A percentile compares a stretch with the other conserved stretches of the same genome.
phyloP scores from a whole-genome alignment of 495 filamentous ascomycete genomes.

The Coniosporium apollinis region DNA sequence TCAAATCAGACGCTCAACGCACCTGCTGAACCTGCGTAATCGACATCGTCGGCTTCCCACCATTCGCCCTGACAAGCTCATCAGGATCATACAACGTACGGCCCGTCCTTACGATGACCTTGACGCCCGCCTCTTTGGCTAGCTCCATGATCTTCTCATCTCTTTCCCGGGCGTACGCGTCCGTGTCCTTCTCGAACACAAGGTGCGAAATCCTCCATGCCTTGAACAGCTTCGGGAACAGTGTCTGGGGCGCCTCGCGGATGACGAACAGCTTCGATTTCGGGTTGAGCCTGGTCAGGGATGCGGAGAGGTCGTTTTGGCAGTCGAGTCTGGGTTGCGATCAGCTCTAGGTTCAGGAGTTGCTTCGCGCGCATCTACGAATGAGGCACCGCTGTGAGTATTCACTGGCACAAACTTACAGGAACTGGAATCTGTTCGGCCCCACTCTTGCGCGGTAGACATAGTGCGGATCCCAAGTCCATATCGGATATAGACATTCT shows the following conservation, averaged over 20 bases:
- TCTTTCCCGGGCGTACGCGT: conserved; percentile 45
- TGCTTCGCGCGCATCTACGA: too few species aligned
- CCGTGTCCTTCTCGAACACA: conserved; percentile 59
- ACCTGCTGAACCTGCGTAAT: conserved; percentile 42
- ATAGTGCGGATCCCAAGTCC: conserved; percentile 61
- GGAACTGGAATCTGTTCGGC: conserved; percentile 48
- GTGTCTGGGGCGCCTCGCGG: conserved; percentile 47
- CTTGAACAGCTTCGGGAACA: conserved; percentile 50
- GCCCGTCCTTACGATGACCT: conserved; percentile 41
- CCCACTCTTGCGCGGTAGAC: conserved; percentile 49
- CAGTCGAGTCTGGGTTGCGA: conserved; percentile 36
- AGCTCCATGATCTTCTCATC: conserved; percentile 36
- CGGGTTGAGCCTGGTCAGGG: conserved; percentile 41
- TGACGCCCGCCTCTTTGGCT: conserved; percentile 43
- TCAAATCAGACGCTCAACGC: conserved; percentile 6
- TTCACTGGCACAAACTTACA: conserved; percentile 26
- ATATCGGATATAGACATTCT: conserved; percentile 43
- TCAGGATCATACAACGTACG: conserved; percentile 53
- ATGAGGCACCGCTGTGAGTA: too few species aligned
- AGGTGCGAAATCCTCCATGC: conserved; percentile 51
- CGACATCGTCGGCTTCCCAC: conserved; percentile 51
- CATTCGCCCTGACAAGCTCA: conserved; percentile 42
- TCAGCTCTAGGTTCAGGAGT: too few species aligned
- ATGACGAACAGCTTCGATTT: conserved; percentile 50
- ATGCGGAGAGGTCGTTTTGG: conserved; percentile 42